Base-by-base conservation (phyloP, 352 stramenopile genomes). In the Phytophthora sansomeana region DNA sequence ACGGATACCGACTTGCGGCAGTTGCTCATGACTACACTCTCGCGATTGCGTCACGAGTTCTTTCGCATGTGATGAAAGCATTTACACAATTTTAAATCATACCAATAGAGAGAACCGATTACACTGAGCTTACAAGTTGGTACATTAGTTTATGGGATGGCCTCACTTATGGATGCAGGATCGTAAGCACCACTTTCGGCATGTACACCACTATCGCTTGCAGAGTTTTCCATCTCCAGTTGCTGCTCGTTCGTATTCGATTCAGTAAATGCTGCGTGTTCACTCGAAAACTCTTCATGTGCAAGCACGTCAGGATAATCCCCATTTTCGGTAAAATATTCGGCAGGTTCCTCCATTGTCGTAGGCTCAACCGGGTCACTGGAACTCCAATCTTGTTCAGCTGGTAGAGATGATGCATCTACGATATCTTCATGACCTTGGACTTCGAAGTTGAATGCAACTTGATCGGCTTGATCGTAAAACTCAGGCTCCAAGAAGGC, bases 11-110 rank as follows among this genome's bases (percentile, higher is more conserved):
- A 64, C 10, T 48, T 67, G 35, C 74, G 77, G 46, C 78, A 85
- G 35, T 66, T 83, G 29, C 79, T 95, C n/a, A 67, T 93, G 17
- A 65, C 75, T 16, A 90, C 82, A 21, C 77, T 95, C 19, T 71
- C 78, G n/a, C 75, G 80, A 11, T 77, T 95, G 57, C 80, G 87
- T 39, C 83, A 93, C 44, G 85, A 93, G 49, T 75, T 92, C 44
- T 95, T 92, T 56, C 81, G 87, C 41, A 95, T 95, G 87, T 95
- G 63, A 85, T 48, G 38, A 47, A 47, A 33, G 11, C n/a, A 35
- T 21, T 29, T 17, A 11, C 44, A 53, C 16, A 11, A 26, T 39
- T 38, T 50, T 35, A 52, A 24, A 16, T 35, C 54, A 41, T 54
- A 56, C 43, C 44, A 71, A 67, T 71, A 70, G 39, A 70, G 39